Percentiles rank a stretch among this genome's conserved stretches.
Conservation (phyloP, 2,329 filamentous ascomycete genomes). For the Reticulascus tulasneorum region DNA sequence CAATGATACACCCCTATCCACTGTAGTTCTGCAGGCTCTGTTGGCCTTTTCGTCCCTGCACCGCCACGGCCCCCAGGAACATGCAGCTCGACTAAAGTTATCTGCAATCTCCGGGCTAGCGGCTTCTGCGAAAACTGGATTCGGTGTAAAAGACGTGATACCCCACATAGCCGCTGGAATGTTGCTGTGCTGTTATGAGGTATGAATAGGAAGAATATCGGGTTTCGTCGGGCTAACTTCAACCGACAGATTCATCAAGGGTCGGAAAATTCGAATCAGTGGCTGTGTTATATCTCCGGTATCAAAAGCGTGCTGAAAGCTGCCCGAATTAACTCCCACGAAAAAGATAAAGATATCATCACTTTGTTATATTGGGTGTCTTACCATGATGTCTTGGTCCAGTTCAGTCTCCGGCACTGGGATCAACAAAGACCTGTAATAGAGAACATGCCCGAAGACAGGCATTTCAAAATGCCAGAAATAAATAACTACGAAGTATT, state of each 20-base stretch:
- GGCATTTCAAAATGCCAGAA: not conserved
- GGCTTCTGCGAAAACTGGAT: constrained; percentile 14
- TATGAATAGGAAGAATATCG: constrained; percentile 4
- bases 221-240: not conserved
- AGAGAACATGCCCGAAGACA: not conserved
- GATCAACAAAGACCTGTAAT: not conserved
- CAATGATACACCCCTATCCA: constrained; percentile 13
- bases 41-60: constrained; percentile 22
- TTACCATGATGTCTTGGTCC: constrained; percentile 23
- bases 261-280: constrained; percentile 21
- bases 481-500: too few species aligned
- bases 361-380: constrained; percentile 23
- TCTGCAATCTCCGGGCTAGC: constrained; percentile 18
- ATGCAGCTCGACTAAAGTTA: constrained; percentile 21
- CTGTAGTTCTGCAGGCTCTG: constrained; percentile 18
- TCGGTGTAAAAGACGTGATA: constrained; percentile 14
- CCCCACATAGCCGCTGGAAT: constrained; percentile 26
- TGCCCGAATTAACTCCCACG: not conserved
- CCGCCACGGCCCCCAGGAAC: constrained; percentile 16
- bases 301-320: constrained; percentile 16
- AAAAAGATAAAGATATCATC: constrained; percentile 3
- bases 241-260: constrained; percentile 17
- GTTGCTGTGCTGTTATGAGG: constrained; percentile 25
- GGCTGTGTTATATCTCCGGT: constrained; percentile 22
- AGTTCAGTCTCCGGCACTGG: constrained; percentile 24